These are phyloP conservation scores for Scheffersomyces illinoinensis DNA, from an alignment of 1,139 yeast genomes.

Conservation along the genomic window DNA sequence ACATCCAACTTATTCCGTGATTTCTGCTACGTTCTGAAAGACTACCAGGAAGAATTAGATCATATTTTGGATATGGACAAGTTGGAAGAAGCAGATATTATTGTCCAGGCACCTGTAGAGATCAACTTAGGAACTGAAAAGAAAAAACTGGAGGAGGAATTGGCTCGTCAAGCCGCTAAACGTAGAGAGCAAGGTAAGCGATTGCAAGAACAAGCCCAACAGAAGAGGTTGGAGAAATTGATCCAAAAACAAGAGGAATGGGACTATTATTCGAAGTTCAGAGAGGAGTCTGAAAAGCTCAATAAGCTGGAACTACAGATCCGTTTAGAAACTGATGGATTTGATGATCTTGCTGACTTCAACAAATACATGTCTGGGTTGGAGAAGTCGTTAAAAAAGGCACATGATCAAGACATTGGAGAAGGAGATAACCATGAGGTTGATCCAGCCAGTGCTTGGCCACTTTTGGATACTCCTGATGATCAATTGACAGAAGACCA, in stretches of 20 bases:
- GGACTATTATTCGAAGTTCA: constrained; percentile 64
- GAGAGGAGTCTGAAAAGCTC: constrained; percentile 50
- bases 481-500: constrained; percentile 79
- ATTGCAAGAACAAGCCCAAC: constrained; percentile 90
- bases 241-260: constrained; percentile 80
- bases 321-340: constrained; percentile 70
- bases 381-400: constrained; percentile 68
- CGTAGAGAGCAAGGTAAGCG: constrained; percentile 85
- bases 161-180: constrained; percentile 73
- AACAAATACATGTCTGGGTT: constrained; percentile 65
- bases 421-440: constrained; percentile 44
- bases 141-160: constrained; percentile 82
- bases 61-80: constrained; percentile 59
- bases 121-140: constrained; percentile 52
- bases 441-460: constrained; percentile 63
- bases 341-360: constrained; percentile 72
- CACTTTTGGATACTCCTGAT: constrained; percentile 81
- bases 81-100: constrained; percentile 67
- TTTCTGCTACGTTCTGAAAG: constrained; percentile 72
- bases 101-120: constrained; percentile 76
- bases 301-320: constrained; percentile 44
- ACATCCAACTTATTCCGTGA: constrained; percentile 69
- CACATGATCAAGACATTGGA: constrained; percentile 54
- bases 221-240: constrained; percentile 76
- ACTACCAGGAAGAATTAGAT: constrained; percentile 66